phyloP scores from a whole-genome alignment of 805 yeast genomes.

The Metschnikowia arizonensis region DNA sequence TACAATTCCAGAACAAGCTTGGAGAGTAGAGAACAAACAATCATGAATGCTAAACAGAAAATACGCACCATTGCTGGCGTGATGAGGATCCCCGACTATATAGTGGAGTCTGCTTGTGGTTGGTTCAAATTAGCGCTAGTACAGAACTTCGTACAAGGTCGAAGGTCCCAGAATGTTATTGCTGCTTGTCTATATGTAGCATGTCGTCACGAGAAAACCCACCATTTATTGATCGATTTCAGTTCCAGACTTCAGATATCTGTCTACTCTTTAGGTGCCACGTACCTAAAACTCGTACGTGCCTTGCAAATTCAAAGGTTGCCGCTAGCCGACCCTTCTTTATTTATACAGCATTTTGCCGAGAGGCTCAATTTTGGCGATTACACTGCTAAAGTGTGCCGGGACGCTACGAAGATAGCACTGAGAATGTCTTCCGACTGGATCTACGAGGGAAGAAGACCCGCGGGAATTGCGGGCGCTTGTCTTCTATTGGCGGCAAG shows the following conservation, averaged over 20 bases:
- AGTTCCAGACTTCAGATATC: slow-evolving; percentile 85
- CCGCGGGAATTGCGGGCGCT: slow-evolving; percentile 98
- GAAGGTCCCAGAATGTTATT: slow-evolving; percentile 90
- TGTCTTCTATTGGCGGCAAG: slow-evolving; percentile 89
- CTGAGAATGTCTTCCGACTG: slow-evolving; percentile 91
- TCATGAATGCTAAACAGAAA: slow-evolving; percentile 76
- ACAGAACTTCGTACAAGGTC: slow-evolving; percentile 92
- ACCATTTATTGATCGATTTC: slow-evolving; percentile 94
- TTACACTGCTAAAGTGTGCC: slow-evolving; percentile 66
- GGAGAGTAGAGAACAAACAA: slow-evolving; percentile 86
- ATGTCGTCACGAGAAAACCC: slow-evolving; percentile 86
- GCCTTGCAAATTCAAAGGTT: slow-evolving; percentile 68
- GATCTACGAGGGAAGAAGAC: slow-evolving; percentile 95
- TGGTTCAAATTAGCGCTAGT: slow-evolving; percentile 88
- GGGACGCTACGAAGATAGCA: slow-evolving; percentile 83
- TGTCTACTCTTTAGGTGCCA: slow-evolving; percentile 93
- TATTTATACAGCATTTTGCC: slow-evolving; percentile 91
- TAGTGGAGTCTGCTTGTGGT: slow-evolving; percentile 79
- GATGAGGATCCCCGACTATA: slow-evolving; percentile 74
- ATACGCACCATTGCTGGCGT: slow-evolving; percentile 78
- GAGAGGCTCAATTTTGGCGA: slow-evolving; percentile 80
- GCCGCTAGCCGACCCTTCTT: slow-evolving; percentile 91
- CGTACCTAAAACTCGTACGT: slow-evolving; percentile 90
- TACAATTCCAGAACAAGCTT: slow-evolving; percentile 65
- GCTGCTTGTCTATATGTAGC: slow-evolving; percentile 95